These are phyloP conservation scores for Paecilomyces sp. DNA, from an alignment of 2,329 filamentous ascomycete genomes.

Conservation along the genomic window DNA sequence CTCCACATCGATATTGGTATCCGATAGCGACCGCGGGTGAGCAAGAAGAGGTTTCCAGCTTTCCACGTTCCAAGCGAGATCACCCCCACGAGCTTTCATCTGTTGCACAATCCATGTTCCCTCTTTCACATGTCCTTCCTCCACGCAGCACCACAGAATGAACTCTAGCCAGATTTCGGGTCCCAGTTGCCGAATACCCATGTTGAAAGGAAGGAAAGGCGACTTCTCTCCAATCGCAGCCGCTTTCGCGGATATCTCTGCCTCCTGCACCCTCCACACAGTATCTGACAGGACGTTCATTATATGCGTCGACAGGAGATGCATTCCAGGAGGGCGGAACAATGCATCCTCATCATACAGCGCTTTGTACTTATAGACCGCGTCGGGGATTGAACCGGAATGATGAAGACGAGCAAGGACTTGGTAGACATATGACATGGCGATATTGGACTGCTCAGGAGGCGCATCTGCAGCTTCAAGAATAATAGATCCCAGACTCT, in stretches of 20 bases:
- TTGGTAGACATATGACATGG: constrained; percentile 39
- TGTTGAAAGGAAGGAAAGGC: constrained; percentile 32
- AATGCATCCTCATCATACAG: constrained; percentile 19
- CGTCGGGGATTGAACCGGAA: constrained; percentile 34
- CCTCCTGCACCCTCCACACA: constrained; percentile 36
- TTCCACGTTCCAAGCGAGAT: constrained; percentile 31
- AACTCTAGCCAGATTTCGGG: constrained; percentile 44
- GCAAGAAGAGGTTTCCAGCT: constrained; percentile 31
- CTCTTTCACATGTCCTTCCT: constrained; percentile 36
- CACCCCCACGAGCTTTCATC: constrained; percentile 18
- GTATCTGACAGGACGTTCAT: constrained; percentile 42
- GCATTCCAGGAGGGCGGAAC: constrained; percentile 36
- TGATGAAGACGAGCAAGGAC: constrained; percentile 40
- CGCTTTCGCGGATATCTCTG: constrained; percentile 28
- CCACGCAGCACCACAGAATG: constrained; percentile 45
- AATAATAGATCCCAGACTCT: constrained; percentile 32
- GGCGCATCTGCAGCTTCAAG: constrained; percentile 32
- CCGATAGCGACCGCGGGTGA: constrained; percentile 17
- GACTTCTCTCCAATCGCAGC: constrained; percentile 29
- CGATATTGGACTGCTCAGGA: constrained; percentile 24
- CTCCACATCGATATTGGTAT: constrained; percentile 28
- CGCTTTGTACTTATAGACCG: constrained; percentile 34
- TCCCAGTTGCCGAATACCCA: constrained; percentile 36
- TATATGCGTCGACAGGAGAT: constrained; percentile 38
- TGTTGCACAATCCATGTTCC: constrained; percentile 32